Evolutionary conservation across 2,329 filamentous ascomycete species (phyloP).

Genomic region (Ophiosphaerella korrae): DNA sequence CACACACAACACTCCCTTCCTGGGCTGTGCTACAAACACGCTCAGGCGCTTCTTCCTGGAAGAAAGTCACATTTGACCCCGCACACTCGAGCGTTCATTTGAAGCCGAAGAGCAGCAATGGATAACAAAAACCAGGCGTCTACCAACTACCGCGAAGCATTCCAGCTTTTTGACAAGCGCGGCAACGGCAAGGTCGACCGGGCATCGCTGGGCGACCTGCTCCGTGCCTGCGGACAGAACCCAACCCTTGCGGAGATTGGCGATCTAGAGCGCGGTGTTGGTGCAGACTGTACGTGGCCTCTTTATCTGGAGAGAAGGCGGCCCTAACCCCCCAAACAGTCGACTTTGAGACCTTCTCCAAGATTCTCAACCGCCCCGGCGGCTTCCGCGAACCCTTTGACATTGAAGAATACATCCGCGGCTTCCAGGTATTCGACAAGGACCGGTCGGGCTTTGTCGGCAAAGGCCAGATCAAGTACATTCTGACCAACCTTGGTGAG

Average conservation of each 20-base stretch:
- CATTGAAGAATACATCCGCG: constrained; percentile 96
- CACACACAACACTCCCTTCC: constrained; percentile 19
- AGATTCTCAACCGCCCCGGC: constrained; percentile 94
- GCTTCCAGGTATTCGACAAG: constrained; percentile 99
- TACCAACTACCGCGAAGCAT: constrained; percentile 99
- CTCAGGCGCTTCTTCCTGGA: neutral
- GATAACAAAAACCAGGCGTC: constrained; percentile 61
- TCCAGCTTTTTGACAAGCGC: constrained; percentile 99
- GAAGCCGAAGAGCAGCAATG: constrained; percentile 30
- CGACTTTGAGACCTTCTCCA: constrained; percentile 96
- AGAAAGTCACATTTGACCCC: neutral
- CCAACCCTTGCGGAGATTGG: constrained; percentile 91
- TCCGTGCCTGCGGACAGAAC: constrained; percentile 97
- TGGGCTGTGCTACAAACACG: constrained; percentile 5
- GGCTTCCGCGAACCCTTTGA: constrained; percentile 98
- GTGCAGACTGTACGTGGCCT: constrained; percentile 79
- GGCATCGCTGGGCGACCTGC: constrained; percentile 87
- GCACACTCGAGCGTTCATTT: constrained; percentile 7
- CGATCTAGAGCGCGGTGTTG: constrained; percentile 88
- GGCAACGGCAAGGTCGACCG: constrained; percentile 89
- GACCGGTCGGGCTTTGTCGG: constrained; percentile 98
- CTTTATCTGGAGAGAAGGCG: too few relatives aligned
- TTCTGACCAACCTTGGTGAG: constrained; percentile 96
- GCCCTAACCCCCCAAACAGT: constrained; percentile 60
- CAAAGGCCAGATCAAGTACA: constrained; percentile 96